These are phyloP conservation scores for Zymoseptoria brevis DNA, from an alignment of 2,329 filamentous ascomycete species.

Conservation along the genomic window DNA sequence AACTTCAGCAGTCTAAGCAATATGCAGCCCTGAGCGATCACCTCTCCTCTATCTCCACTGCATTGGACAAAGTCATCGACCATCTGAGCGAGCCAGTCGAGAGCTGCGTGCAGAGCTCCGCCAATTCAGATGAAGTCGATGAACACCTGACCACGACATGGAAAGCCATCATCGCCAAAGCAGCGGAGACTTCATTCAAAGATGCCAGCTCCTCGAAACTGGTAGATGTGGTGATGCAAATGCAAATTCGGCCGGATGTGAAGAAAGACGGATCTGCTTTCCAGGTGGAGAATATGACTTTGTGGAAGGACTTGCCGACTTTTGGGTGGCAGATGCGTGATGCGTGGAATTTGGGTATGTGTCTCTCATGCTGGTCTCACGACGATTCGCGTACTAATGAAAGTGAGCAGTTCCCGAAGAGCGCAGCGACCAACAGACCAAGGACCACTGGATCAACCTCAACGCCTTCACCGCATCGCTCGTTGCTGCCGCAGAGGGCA, in stretches of 20 bases:
- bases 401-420: slow-evolving; percentile 14
- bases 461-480: slow-evolving; percentile 25
- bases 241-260: slow-evolving; percentile 13
- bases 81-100: slow-evolving; percentile 19
- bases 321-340: slow-evolving; percentile 27
- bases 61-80: slow-evolving; percentile 8
- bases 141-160: slow-evolving; percentile 16
- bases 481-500: slow-evolving; percentile 16
- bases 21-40: slow-evolving; percentile 11
- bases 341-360: slow-evolving; percentile 24
- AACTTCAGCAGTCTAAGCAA: slow-evolving; percentile 11
- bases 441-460: slow-evolving; percentile 24
- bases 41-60: slow-evolving; percentile 2
- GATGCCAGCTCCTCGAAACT: slow-evolving; percentile 13
- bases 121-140: slow-evolving; percentile 15
- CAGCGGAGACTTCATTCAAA: slow-evolving; percentile 17
- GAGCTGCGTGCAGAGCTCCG: slow-evolving; percentile 9
- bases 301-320: slow-evolving; percentile 25
- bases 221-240: slow-evolving; percentile 15
- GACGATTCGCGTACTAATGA: slow-evolving; percentile 1
- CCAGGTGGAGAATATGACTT: slow-evolving; percentile 17
- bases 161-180: slow-evolving; percentile 16
- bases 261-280: slow-evolving; percentile 15
- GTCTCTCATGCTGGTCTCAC: neutral
- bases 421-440: slow-evolving; percentile 10